phyloP scores from a whole-genome alignment of 495 filamentous ascomycete species.

The Penicillium chermesinum region DNA sequence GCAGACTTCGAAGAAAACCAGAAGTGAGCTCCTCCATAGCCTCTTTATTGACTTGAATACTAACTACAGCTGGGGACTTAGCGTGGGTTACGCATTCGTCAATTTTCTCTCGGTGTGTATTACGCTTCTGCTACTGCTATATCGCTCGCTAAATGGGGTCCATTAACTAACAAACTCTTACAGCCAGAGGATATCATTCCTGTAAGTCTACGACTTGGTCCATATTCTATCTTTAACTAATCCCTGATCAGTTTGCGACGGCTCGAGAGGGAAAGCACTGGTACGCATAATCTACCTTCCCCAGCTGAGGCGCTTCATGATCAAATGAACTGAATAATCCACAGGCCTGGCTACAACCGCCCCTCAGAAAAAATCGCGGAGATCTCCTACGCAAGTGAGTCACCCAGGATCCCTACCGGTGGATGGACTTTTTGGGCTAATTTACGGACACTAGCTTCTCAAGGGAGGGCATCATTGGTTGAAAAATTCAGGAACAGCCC shows the following conservation, averaged over 20 bases:
- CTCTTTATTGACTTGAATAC: background rate
- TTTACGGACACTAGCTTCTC: conserved; percentile 58
- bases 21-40: conserved; percentile 54
- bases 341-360: conserved; percentile 72
- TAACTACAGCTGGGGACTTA: conserved; percentile 25
- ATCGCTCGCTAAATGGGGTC: background rate
- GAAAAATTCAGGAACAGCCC: conserved; percentile 95
- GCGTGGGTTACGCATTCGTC: conserved; percentile 97
- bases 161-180: conserved; percentile 20
- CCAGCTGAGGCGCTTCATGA: background rate
- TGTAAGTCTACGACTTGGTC: conserved; percentile 40
- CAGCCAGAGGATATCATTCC: conserved; percentile 69
- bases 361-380: conserved; percentile 70
- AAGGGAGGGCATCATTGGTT: conserved; percentile 83
- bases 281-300: conserved; percentile 29
- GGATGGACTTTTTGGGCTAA: background rate
- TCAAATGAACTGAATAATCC: background rate
- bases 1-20: conserved; percentile 79
- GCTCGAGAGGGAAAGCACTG: conserved; percentile 67
- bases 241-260: conserved; percentile 60
- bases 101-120: conserved; percentile 77
- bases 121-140: background rate
- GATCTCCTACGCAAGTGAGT: conserved; percentile 88
- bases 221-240: conserved; percentile 1
- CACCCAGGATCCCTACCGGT: background rate